Evolutionary conservation across 2,329 filamentous ascomycete genomes (phyloP), one percentile per base, ranked within the genome.

Genomic region (Gaeumannomyces tritici): DNA sequence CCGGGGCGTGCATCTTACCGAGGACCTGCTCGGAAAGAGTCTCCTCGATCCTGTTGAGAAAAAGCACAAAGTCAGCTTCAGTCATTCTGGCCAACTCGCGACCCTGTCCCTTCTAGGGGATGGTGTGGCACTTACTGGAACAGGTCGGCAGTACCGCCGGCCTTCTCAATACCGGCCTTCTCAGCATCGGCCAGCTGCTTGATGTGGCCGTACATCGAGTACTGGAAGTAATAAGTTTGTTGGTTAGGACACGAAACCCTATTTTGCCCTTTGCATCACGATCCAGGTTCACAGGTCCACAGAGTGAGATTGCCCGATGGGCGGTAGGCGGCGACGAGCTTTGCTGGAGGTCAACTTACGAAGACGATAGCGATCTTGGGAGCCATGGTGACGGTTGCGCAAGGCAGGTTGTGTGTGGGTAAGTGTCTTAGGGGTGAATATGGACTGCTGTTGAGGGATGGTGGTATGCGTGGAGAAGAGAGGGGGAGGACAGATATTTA

Each of bases 171-270:
- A 73, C 95, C 95, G 72, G 84, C 86, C 83, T 93, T 12, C 82
- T 98, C 93, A 66, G 92, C 91, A 76, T 95, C 87, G 71, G 93
- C 95, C 70, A 97, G 76, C 73, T 87, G 79, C 77, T 83, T 80
- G 77, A 97, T 89, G 79, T 97, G 93, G 78, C 95, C 93, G 79
- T 95, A 96, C 85, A 92, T 90, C 68, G 91, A 96, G 81, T 96
- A 96, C 90, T 95, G 65, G 47, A 42, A 18, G 3, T 4, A 35
- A 55, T 3, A 42, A 28, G 4, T 42, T n/a, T 28, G 21, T 57
- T 24, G 28, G 21, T 24, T 6, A 35, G 18, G 13, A 35, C 13
- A 18, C 11, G 11, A 35, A 35, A 35, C 15, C 2, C 33, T 15
- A 35, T 18, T 2, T 35, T 35, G 33, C 13, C 33, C 33, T 35